Percentiles rank a stretch among this genome's conserved stretches.
These are phyloP conservation scores for Termitomyces sp. DNA, from an alignment of 768 basidiomycete species.

Conservation along the genomic window DNA sequence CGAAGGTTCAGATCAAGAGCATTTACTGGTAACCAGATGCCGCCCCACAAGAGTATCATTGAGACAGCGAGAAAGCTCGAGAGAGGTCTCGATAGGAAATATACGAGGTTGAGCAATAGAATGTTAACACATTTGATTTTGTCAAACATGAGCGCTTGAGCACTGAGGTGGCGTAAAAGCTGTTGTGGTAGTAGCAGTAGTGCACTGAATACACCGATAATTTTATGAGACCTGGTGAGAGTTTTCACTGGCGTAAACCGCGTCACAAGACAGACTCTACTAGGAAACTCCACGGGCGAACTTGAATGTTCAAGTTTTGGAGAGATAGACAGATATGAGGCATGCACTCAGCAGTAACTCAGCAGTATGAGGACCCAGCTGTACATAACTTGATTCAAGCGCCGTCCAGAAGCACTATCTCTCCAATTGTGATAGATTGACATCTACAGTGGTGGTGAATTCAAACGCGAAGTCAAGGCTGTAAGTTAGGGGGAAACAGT, in stretches of 20 bases:
- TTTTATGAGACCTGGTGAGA: neutral
- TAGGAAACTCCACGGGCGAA: neutral
- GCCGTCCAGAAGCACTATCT: no score
- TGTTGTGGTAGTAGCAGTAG: neutral
- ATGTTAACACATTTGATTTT: neutral
- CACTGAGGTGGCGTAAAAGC: neutral
- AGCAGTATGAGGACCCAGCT: no score
- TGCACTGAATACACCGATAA: no score
- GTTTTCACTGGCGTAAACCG: neutral
- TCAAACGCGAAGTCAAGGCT: no score
- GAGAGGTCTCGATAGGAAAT: no score
- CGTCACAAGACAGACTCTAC: neutral
- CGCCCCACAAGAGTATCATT: neutral
- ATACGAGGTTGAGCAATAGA: neutral
- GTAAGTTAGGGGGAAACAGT: no score
- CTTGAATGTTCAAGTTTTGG: no score
- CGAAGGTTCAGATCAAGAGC: neutral
- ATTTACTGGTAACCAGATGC: neutral
- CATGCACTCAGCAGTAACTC: no score
- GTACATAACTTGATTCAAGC: no score
- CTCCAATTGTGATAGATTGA: no score
- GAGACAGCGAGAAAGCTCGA: neutral
- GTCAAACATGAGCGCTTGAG: neutral
- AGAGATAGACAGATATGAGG: neutral
- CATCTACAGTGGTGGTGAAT: no score